Percentiles rank a stretch among this genome's conserved stretches.
These are phyloP conservation scores for Claviceps arundinis DNA, from an alignment of 2,329 filamentous ascomycete species.

Conservation along the genomic window DNA sequence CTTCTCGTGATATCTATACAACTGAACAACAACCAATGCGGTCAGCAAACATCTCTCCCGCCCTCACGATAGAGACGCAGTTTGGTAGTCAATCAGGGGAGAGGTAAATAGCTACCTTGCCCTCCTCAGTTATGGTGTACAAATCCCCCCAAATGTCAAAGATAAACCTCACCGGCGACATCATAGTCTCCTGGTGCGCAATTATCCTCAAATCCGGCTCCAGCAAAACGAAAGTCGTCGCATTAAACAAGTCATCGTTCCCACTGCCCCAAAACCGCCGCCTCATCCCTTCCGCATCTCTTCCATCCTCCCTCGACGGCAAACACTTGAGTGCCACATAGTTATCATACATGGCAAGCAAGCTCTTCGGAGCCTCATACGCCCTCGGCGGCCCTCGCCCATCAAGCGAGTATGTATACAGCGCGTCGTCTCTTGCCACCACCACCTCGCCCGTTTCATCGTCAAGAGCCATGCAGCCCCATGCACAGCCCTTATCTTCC, in stretches of 20 bases:
- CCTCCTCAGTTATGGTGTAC: conserved; percentile 80
- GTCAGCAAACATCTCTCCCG: neutral
- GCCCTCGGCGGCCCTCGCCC: conserved; percentile 79
- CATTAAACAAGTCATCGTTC: conserved; percentile 65
- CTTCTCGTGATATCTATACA: conserved; percentile 84
- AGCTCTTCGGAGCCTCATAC: conserved; percentile 81
- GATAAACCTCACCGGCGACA: conserved; percentile 65
- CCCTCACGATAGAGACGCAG: neutral
- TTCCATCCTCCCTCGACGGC: conserved; percentile 40
- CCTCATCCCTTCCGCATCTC: conserved; percentile 46
- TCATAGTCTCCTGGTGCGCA: conserved; percentile 74
- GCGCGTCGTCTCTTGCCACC: conserved; percentile 86
- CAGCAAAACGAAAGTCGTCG: conserved; percentile 79
- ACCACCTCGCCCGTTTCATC: conserved; percentile 69
- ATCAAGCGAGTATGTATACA: conserved; percentile 82
- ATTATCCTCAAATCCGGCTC: conserved; percentile 85
- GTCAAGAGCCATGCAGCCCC: conserved; percentile 92
- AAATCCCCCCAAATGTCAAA: conserved; percentile 86
- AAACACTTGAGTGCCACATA: conserved; percentile 83
- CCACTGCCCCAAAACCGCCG: conserved; percentile 61
- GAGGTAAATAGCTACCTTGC: conserved; percentile 48
- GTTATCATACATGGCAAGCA: conserved; percentile 65
- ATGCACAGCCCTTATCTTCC: conserved; percentile 77
- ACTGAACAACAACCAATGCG: conserved; percentile 29
- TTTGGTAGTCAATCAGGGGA: neutral